Percentiles rank a stretch among this genome's conserved stretches.
These are phyloP conservation scores for Aspergillus novofumigatus DNA, from an alignment of 2,329 filamentous ascomycete species.

Conservation along the genomic window DNA sequence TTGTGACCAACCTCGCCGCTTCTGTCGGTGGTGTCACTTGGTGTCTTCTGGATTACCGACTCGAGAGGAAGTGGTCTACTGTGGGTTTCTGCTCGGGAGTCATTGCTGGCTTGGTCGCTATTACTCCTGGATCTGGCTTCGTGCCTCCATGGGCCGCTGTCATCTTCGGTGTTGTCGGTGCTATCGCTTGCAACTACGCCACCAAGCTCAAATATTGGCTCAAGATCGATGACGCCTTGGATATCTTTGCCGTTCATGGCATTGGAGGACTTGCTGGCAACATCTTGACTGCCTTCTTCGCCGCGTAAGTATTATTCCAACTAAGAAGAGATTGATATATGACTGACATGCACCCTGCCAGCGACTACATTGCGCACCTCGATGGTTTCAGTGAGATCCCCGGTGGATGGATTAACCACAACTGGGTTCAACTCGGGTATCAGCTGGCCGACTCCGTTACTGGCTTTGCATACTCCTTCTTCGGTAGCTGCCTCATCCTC, in stretches of 20 bases:
- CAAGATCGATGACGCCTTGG: constrained; percentile 75
- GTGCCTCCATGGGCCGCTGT: constrained; percentile 83
- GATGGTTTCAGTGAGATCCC: constrained; percentile 64
- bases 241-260: constrained; percentile 82
- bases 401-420: constrained; percentile 77
- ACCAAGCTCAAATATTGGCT: constrained; percentile 87
- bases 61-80: constrained; percentile 88
- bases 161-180: constrained; percentile 72
- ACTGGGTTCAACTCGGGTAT: constrained; percentile 80
- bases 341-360: constrained; percentile 22
- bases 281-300: constrained; percentile 75
- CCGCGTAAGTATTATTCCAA: constrained; percentile 51
- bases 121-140: constrained; percentile 82
- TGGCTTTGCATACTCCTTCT: constrained; percentile 74
- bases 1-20: constrained; percentile 81
- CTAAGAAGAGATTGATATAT: neutral
- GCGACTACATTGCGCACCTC: constrained; percentile 75
- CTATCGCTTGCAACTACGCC: constrained; percentile 77
- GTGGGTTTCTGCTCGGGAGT: constrained; percentile 92
- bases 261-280: constrained; percentile 77
- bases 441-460: constrained; percentile 77
- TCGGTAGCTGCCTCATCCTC: constrained; percentile 71
- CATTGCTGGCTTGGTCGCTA: constrained; percentile 79
- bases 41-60: constrained; percentile 82
- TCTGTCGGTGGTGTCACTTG: constrained; percentile 82